Conservation (phyloP, 2,329 filamentous ascomycete genomes). For the Talaromyces sp. region DNA sequence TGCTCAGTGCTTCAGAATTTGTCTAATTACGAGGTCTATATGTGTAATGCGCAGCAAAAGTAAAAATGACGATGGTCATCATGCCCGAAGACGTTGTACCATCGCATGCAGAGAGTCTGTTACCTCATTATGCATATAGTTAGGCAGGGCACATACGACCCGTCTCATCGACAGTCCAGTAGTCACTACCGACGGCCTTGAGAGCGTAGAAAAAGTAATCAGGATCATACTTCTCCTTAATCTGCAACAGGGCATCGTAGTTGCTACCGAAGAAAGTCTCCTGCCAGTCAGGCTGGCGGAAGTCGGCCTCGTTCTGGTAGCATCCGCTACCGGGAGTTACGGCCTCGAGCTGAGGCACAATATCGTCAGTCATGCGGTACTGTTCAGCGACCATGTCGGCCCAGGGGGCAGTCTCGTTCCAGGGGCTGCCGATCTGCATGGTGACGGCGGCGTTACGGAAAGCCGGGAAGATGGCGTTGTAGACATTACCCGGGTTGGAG, state of each 20-base stretch:
- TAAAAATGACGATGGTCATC: not conserved
- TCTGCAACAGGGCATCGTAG: slow-evolving; percentile 24
- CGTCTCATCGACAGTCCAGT: slow-evolving; percentile 5
- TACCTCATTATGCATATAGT: not conserved
- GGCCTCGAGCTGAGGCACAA: slow-evolving; percentile 12
- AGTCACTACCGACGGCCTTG: slow-evolving; percentile 12
- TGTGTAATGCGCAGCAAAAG: not conserved
- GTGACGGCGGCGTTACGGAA: slow-evolving; percentile 37
- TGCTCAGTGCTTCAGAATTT: not conserved
- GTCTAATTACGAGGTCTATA: slow-evolving; percentile 1
- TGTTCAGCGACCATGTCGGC: slow-evolving; percentile 13
- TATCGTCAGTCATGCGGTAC: not conserved
- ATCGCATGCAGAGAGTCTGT: slow-evolving; percentile 4
- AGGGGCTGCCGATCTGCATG: slow-evolving; percentile 35
- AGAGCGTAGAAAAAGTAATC: slow-evolving; percentile 10
- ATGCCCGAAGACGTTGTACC: not conserved
- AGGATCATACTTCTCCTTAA: slow-evolving; percentile 31
- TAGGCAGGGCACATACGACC: slow-evolving; percentile 7
- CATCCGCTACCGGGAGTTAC: slow-evolving; percentile 16
- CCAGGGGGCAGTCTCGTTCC: slow-evolving; percentile 39
- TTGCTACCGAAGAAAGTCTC: slow-evolving; percentile 25
- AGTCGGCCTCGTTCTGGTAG: slow-evolving; percentile 23
- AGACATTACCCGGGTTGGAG: slow-evolving; percentile 31
- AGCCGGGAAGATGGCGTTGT: slow-evolving; percentile 42
- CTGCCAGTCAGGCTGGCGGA: slow-evolving; percentile 23